These are phyloP conservation scores for Pyrenophora tritici-repentis DNA, from an alignment of 2,329 filamentous ascomycete species.

Conservation along the genomic window DNA sequence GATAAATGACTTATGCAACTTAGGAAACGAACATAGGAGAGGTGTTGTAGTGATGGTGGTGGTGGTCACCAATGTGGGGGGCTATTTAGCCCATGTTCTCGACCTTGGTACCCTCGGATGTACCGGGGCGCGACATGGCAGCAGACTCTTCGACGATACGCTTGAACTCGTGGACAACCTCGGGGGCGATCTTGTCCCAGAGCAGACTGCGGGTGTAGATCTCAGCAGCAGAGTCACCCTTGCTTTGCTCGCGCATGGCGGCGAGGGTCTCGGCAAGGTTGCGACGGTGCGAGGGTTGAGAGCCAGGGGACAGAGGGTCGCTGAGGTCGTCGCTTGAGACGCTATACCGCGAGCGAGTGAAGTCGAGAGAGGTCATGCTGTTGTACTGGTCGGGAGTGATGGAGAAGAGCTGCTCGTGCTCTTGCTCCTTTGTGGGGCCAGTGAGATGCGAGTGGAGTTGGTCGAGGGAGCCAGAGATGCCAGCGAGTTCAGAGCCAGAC, in stretches of 20 bases:
- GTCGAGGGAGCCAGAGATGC: slow-evolving; percentile 45
- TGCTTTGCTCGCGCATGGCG: slow-evolving; percentile 73
- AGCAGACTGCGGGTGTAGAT: slow-evolving; percentile 91
- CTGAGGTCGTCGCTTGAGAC: slow-evolving; percentile 54
- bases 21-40: slow-evolving; percentile 31
- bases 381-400: slow-evolving; percentile 88
- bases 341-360: slow-evolving; percentile 59
- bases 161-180: slow-evolving; percentile 90
- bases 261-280: slow-evolving; percentile 82
- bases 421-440: slow-evolving; percentile 76
- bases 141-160: slow-evolving; percentile 83
- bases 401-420: slow-evolving; percentile 85
- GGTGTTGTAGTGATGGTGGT: slow-evolving; percentile 10
- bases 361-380: slow-evolving; percentile 76
- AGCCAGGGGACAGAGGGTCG: slow-evolving; percentile 45
- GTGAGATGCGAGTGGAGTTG: slow-evolving; percentile 54
- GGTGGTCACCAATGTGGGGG: neutral
- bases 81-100: slow-evolving; percentile 34
- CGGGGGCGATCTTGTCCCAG: slow-evolving; percentile 90
- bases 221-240: slow-evolving; percentile 75
- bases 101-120: slow-evolving; percentile 40
- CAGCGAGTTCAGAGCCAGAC: slow-evolving; percentile 44
- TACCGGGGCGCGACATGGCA: slow-evolving; percentile 42
- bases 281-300: slow-evolving; percentile 63
- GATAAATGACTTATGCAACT: slow-evolving; percentile 37